Evolutionary conservation across 345 rosid species (phyloP), one percentile per base, ranked within the genome.

Genomic region (Salix arbutifolia): DNA sequence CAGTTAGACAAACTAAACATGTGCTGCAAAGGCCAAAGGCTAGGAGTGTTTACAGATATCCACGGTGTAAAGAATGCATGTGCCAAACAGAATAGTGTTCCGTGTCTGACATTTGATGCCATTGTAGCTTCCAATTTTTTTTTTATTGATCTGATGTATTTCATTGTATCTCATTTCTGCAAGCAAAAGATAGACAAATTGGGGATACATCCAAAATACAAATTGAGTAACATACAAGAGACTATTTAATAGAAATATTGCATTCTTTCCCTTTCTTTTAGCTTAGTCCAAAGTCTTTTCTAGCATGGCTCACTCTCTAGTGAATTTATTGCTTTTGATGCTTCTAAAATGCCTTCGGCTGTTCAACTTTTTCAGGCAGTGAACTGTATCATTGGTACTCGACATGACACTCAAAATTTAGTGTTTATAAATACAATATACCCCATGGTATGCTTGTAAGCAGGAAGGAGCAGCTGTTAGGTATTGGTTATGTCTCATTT

Each of bases 1-100:
- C 93, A 0, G 92, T 92, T 76, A 86, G 99, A 82, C 99, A 96
- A 78, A 94, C 97, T 31, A 96, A 96, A 86, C 92, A 91, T 70
- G 88, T 96, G 42, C 85, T 87, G 73, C 74, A 81, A 67, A 91
- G 98, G 83, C 94, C 99, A 4, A 88, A 83, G 66, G 94, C 86
- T n/a, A 88, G 97, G 83, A 94, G 98, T 76, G 84, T 96, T 62
- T 94, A 91, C 84, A 86, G 97, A 58, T 91, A 90, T 77, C 99
- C 98, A 18, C 75, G 97, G 65, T 90, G 98, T 87, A 89, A 79
- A 70, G 90, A 94, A 75, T 96, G 98, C 65, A 96, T 96, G 99
- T 94, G 97, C 46, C 79, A 28, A 1, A 71, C 77, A 69, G 53
- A 65, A 58, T 53, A 56, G 28, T 11, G 14, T 2, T 42, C 48